Evolutionary conservation across 2,329 filamentous ascomycete species (phyloP), one percentile per base, ranked within the genome.

Genomic region (Onygenales sp.): DNA sequence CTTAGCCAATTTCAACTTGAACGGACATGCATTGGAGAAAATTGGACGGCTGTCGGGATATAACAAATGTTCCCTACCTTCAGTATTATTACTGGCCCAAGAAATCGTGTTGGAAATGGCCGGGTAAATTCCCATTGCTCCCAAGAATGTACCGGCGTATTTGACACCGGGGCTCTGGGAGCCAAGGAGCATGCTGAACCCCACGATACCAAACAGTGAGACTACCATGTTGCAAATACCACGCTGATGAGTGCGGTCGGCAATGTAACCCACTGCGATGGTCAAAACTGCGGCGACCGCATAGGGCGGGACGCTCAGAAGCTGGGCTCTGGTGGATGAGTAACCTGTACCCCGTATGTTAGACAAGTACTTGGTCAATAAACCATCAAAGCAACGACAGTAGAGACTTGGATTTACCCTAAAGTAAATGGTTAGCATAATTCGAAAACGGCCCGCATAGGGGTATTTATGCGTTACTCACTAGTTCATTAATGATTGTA

Each of bases 1-100:
- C 3, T 27, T 27, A 27, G 21, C 21, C 21, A 27, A 27, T 5
- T 27, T 27, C 21, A 27, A 27, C 21, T 27, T 27, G 21, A 27
- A 27, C 21, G 21, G 21, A 27, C 21, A 27, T 27, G 21, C 21
- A 27, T 27, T 27, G 21, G 21, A 27, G 21, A 27, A 27, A 27
- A 27, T 27, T 27, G 21, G 21, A 27, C 21, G 21, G 21, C 21
- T 44, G 14, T 7, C 3, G 11, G 35, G 13, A 14, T 13, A 44
- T 27, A 46, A 33, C 1, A 5, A 27, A 27, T 27, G 5, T 27
- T 5, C 31, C 56, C 43, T 54, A 70, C 69, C 73, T 70, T 95
- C 91, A 38, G 84, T 80, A 58, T 95, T 96, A 72, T 96, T 96
- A 47, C 85, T 83, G 14, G 85, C 77, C 91, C 91, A 96, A 2